These are phyloP conservation scores for Eustoma russellianum DNA, from an alignment of 257 asterid species.

Conservation along the genomic window DNA sequence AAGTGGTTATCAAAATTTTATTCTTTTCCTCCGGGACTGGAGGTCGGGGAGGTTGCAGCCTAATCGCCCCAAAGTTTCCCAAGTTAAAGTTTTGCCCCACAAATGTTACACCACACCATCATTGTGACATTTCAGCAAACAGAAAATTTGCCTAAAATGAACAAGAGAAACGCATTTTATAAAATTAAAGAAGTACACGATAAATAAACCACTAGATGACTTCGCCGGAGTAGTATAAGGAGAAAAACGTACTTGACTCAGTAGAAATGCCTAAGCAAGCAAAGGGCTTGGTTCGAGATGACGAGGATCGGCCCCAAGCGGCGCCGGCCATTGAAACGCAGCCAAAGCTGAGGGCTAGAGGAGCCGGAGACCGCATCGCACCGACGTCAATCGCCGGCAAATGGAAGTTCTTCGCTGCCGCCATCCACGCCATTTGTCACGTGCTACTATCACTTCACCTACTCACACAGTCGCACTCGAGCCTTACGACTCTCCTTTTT, in stretches of 20 bases:
- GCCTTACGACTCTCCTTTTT: background rate
- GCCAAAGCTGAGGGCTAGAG: conserved; percentile 42
- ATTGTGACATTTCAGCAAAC: too few species aligned
- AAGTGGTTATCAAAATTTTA: too few species aligned
- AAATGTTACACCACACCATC: too few species aligned
- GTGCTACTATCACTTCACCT: background rate
- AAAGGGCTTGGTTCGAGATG: conserved; percentile 36
- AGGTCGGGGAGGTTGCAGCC: too few species aligned
- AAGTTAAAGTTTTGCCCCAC: too few species aligned
- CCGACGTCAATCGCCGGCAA: conserved; percentile 55
- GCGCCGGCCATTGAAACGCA: conserved; percentile 53
- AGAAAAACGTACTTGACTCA: conserved; percentile 28
- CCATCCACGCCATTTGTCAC: conserved; percentile 56
- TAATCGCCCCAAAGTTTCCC: too few species aligned
- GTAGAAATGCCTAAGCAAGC: conserved; percentile 61
- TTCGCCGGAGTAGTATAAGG: background rate
- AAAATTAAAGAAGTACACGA: too few species aligned
- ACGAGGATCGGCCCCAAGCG: conserved; percentile 30
- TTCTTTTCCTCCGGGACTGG: too few species aligned
- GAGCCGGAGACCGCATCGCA: conserved; percentile 41
- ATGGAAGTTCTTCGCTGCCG: conserved; percentile 65
- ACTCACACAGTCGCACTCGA: background rate
- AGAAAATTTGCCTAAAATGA: too few species aligned
- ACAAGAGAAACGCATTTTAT: too few species aligned
- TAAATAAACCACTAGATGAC: background rate